A percentile compares a stretch with the other conserved stretches of the same genome.
Evolutionary conservation across 2,329 filamentous ascomycete species (phyloP).

Genomic region (Trichoderma atrobrunneum): DNA sequence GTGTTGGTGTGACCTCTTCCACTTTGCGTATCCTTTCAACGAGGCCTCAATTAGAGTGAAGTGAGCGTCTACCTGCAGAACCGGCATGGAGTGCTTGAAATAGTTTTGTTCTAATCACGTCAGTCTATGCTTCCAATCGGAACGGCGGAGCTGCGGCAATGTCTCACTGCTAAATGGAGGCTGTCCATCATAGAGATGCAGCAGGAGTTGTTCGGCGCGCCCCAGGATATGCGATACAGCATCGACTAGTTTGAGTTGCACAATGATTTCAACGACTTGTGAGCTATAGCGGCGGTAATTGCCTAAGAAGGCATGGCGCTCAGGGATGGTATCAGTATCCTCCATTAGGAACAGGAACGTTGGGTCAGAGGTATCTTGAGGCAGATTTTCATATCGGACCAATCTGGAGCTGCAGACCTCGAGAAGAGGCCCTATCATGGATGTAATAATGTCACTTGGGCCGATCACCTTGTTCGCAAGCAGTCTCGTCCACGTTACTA

Average conservation of each 20-base stretch:
- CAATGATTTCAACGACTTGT: conserved; percentile 82
- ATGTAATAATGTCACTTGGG: conserved; percentile 57
- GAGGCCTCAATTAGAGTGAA: conserved; percentile 87
- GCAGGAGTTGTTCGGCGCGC: conserved; percentile 70
- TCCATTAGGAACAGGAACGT: conserved; percentile 82
- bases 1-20: conserved; percentile 46
- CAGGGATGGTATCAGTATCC: conserved; percentile 91
- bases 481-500: conserved; percentile 86
- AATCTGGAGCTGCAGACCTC: conserved; percentile 81
- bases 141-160: neutral
- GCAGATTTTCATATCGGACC: conserved; percentile 82
- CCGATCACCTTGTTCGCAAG: conserved; percentile 70
- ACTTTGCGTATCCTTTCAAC: conserved; percentile 84
- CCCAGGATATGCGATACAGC: conserved; percentile 84
- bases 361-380: conserved; percentile 75
- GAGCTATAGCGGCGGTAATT: conserved; percentile 93
- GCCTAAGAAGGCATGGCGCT: conserved; percentile 89
- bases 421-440: conserved; percentile 70
- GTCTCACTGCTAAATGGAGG: conserved; percentile 63
- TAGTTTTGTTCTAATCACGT: conserved; percentile 51
- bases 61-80: conserved; percentile 80
- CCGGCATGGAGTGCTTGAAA: conserved; percentile 67
- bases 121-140: conserved; percentile 8
- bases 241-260: conserved; percentile 76
- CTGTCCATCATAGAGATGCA: conserved; percentile 70